Evolutionary conservation across 75 land plant species (phyloP).

Genomic region (Isoetes taiwanensis): DNA sequence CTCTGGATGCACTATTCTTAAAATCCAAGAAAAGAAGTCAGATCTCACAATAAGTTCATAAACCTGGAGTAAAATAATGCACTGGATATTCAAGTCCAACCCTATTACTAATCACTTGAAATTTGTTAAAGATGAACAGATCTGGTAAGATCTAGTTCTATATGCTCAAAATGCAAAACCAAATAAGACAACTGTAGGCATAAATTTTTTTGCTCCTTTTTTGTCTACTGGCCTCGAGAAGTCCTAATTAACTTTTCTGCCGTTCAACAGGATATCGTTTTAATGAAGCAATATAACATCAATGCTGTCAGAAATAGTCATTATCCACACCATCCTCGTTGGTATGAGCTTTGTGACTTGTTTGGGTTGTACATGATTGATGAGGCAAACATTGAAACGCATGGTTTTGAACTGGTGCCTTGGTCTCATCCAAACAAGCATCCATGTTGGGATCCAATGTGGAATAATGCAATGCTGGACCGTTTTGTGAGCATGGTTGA

Average conservation of each 20-base stretch:
- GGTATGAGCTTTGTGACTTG: constrained; percentile 92
- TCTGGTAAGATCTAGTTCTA: too few relatives aligned
- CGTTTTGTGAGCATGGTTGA: constrained; percentile 93
- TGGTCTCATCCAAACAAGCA: constrained; percentile 37
- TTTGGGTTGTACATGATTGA: constrained; percentile 96
- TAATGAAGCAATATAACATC: constrained; percentile 94
- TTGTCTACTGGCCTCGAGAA: too few relatives aligned
- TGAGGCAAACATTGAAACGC: constrained; percentile 98
- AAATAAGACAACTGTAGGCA: too few relatives aligned
- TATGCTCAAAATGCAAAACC: too few relatives aligned
- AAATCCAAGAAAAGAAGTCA: too few relatives aligned
- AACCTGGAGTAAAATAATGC: too few relatives aligned
- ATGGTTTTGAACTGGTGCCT: constrained; percentile 62
- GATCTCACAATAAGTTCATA: too few relatives aligned
- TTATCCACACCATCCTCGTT: constrained; percentile 92
- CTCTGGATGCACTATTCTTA: too few relatives aligned
- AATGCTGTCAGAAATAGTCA: constrained; percentile 99
- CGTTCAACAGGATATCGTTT: constrained; percentile 65
- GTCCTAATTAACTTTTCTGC: not conserved
- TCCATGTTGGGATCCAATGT: constrained; percentile 58
- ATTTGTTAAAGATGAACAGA: too few relatives aligned
- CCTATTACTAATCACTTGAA: too few relatives aligned
- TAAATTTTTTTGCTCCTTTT: too few relatives aligned
- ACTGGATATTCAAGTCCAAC: too few relatives aligned
- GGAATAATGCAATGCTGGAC: constrained; percentile 76